A percentile compares a stretch with the other conserved stretches of the same genome.
These are phyloP conservation scores for Trypanosoma vivax DNA, from an alignment of 208 protist genomes.

Conservation along the genomic window DNA sequence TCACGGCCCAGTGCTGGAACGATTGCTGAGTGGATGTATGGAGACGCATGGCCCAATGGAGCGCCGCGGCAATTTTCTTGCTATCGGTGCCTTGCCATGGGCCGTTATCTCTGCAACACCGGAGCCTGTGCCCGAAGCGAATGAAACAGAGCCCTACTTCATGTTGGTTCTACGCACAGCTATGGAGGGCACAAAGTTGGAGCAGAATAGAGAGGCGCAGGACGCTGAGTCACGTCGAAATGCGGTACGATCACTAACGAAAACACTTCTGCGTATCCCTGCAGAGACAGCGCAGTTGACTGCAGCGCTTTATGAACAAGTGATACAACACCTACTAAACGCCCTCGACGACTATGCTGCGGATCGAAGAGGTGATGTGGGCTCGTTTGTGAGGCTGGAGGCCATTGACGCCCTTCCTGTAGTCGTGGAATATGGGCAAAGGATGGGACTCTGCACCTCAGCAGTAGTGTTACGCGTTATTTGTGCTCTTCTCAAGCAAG, in stretches of 20 bases:
- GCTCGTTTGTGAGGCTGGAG: constrained; percentile 94
- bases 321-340: constrained; percentile 52
- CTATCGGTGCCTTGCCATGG: constrained; percentile 69
- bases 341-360: constrained; percentile 89
- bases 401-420: constrained; percentile 59
- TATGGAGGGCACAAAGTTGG: constrained; percentile 39
- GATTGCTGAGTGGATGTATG: constrained; percentile 39
- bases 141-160: constrained; percentile 5
- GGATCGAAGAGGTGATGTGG: constrained; percentile 96
- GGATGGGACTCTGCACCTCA: background rate
- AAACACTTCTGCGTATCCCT: constrained; percentile 26
- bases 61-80: constrained; percentile 78
- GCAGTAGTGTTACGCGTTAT: constrained; percentile 20
- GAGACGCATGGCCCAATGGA: constrained; percentile 44
- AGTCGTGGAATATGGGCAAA: constrained; percentile 41
- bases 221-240: constrained; percentile 91
- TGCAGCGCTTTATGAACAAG: constrained; percentile 21
- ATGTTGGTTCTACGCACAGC: constrained; percentile 20
- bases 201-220: constrained; percentile 25
- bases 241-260: constrained; percentile 58
- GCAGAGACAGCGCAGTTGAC: constrained; percentile 13
- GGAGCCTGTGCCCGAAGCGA: background rate
- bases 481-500: constrained; percentile 64
- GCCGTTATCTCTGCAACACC: constrained; percentile 28
- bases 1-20: constrained; percentile 64